A percentile compares a stretch with the other conserved stretches of the same genome.
These are phyloP conservation scores for Colletotrichum plurivorum DNA, from an alignment of 2,329 filamentous ascomycete genomes.

Conservation along the genomic window DNA sequence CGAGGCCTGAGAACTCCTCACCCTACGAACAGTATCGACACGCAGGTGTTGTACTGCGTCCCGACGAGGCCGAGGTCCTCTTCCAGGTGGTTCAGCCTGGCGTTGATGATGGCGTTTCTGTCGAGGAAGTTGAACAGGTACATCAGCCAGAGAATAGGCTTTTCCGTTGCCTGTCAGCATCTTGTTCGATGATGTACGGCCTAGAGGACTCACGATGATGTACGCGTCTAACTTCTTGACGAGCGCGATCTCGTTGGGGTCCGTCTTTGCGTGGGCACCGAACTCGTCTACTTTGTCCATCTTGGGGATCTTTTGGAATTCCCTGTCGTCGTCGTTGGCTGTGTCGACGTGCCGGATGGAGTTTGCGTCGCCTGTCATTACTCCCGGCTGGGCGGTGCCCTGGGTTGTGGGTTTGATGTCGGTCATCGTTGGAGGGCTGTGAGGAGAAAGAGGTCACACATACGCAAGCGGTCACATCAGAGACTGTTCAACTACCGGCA, in stretches of 20 bases:
- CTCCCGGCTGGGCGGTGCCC: not conserved
- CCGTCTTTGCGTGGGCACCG: conserved; percentile 55
- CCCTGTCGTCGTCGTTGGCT: conserved; percentile 15
- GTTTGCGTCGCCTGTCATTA: not conserved
- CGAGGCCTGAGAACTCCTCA: conserved; percentile 6
- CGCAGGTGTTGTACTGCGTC: conserved; percentile 51
- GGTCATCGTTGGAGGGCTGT: not conserved
- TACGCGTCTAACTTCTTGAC: conserved; percentile 55
- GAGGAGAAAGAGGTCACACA: too few relatives aligned
- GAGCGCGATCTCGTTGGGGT: conserved; percentile 55
- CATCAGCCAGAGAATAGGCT: conserved; percentile 55
- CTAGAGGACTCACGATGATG: conserved; percentile 49
- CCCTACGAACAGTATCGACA: conserved; percentile 51
- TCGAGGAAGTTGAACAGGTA: conserved; percentile 53
- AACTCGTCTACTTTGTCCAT: conserved; percentile 50
- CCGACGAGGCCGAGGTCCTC: conserved; percentile 63
- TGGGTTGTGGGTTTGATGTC: not conserved
- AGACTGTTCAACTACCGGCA: not conserved
- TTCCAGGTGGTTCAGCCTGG: conserved; percentile 66
- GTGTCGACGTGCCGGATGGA: conserved; percentile 1
- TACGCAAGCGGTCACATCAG: too few relatives aligned
- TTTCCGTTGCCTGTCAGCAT: not conserved
- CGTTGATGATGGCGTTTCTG: conserved; percentile 70
- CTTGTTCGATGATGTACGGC: not conserved
- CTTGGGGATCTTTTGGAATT: conserved; percentile 33